Evolutionary conservation across 495 filamentous ascomycete genomes (phyloP), one percentile per base, ranked within the genome.

Genomic region (Letharia columbiana): DNA sequence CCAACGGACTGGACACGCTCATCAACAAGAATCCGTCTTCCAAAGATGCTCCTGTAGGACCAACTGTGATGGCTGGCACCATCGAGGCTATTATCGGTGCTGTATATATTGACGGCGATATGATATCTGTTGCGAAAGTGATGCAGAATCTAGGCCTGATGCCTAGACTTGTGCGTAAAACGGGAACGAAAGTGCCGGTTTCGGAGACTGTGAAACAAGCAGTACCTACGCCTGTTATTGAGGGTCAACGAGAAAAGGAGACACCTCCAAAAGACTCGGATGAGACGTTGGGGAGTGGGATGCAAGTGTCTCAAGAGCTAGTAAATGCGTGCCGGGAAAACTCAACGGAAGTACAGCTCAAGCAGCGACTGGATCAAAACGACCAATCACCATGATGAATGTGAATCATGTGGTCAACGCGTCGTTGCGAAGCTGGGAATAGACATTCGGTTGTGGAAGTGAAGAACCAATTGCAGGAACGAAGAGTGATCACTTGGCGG

Each of bases 61-160:
- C 31, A 20, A 7, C 18, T 17, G 63, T 59, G 31, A 52, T 69
- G 20, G 67, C 67, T 58, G 37, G 37, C 23, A 66, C 67, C 35
- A 52, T 69, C 0, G 67, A 69, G 50, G 67, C 67, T 15, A 66
- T 69, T 12, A 50, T 69, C 11, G 67, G 67, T 23, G 67, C 67
- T 47, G 60, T 69, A 7, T 69, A 69, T 52, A 4, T 69, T 15
- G 67, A 69, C 17, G 45, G 64, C 67, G 52, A 54, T 47, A 66
- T 63, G 49, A 40, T 20, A 52, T 35, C 35, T n/a, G 64, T 69
- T n/a, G 8, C 64, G 11, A 17, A 18, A 49, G 60, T 66, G 11
- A 56, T 65, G 45, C 64, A 62, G 23, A 63, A 61, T 15, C 28
- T 66, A 23, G 67, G 64, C n/a, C 41, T 69, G 58, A 63, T 56